Evolutionary conservation across 352 stramenopile species (phyloP).

Genomic region (Phytopythium oedochilum): DNA sequence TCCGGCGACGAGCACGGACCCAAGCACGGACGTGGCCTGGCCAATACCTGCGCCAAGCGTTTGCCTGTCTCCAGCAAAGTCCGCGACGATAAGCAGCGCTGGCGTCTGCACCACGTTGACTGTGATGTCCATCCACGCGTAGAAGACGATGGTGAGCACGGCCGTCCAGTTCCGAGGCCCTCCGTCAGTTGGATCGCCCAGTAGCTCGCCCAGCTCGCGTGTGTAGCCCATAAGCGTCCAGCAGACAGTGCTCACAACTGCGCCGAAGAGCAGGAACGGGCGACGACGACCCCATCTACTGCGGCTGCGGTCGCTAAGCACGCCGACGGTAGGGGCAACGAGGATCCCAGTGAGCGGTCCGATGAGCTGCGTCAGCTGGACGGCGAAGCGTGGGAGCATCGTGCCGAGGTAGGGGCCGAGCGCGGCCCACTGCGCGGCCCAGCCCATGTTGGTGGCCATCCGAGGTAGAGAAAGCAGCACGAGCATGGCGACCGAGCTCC

Average conservation of each 20-base stretch:
- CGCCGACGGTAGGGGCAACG: conserved; percentile 59
- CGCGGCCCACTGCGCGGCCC: conserved; percentile 71
- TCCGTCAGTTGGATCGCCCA: conserved; percentile 41
- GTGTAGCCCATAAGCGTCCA: conserved; percentile 75
- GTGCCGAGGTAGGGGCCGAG: conserved; percentile 65
- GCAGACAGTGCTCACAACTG: conserved; percentile 52
- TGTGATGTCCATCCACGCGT: conserved; percentile 83
- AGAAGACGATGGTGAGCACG: conserved; percentile 63
- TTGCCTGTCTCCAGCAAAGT: conserved; percentile 72
- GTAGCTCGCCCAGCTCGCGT: conserved; percentile 44
- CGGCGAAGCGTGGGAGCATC: conserved; percentile 56
- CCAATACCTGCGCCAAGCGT: conserved; percentile 57
- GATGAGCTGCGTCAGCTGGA: conserved; percentile 74
- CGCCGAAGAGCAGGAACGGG: conserved; percentile 57
- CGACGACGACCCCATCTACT: conserved; percentile 57
- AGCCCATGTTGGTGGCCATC: conserved; percentile 79
- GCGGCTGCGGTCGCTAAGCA: conserved; percentile 55
- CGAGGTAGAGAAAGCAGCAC: conserved; percentile 59
- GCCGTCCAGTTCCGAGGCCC: conserved; percentile 42
- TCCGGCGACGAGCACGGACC: conserved; percentile 53
- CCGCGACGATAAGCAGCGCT: conserved; percentile 61
- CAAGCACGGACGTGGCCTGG: conserved; percentile 55
- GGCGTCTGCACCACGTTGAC: conserved; percentile 77
- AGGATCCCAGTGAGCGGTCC: conserved; percentile 66
- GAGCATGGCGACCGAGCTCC: conserved; percentile 62